Evolutionary conservation across 1,284 basidiomycete species (phyloP).

Genomic region (Puccinia brachypodii): DNA sequence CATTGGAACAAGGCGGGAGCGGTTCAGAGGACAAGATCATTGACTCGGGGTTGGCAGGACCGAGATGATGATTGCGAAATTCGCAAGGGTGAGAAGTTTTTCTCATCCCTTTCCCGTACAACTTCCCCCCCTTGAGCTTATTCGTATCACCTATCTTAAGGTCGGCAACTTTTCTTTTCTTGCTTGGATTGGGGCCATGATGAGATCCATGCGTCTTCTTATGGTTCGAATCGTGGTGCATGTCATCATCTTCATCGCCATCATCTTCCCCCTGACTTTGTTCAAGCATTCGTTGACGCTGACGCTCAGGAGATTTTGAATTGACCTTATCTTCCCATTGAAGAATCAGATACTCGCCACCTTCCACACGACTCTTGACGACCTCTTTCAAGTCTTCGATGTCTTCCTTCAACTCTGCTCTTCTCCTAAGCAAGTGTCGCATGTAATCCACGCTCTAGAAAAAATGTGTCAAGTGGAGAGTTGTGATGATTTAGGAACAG

Average conservation of each 20-base stretch:
- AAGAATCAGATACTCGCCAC: slow-evolving; percentile 49
- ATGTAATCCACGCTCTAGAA: slow-evolving; percentile 52
- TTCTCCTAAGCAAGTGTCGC: slow-evolving; percentile 50
- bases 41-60: neutral
- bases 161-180: slow-evolving; percentile 36
- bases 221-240: slow-evolving; percentile 22
- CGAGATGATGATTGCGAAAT: neutral
- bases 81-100: neutral
- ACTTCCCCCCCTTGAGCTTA: neutral
- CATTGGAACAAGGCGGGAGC: slow-evolving; percentile 17
- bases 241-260: slow-evolving; percentile 50
- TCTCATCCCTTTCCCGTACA: neutral
- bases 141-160: neutral
- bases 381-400: slow-evolving; percentile 51
- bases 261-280: slow-evolving; percentile 49
- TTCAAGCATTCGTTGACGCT: slow-evolving; percentile 49
- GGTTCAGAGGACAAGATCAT: slow-evolving; percentile 10
- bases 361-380: slow-evolving; percentile 50
- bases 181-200: slow-evolving; percentile 12
- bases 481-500: neutral
- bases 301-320: slow-evolving; percentile 43
- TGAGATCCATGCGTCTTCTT: neutral
- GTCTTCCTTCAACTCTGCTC: slow-evolving; percentile 51
- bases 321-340: slow-evolving; percentile 50
- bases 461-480: neutral